A percentile compares a stretch with the other conserved stretches of the same genome.
Evolutionary conservation across 257 asterid genomes (phyloP).

Genomic region (Avicennia marina): DNA sequence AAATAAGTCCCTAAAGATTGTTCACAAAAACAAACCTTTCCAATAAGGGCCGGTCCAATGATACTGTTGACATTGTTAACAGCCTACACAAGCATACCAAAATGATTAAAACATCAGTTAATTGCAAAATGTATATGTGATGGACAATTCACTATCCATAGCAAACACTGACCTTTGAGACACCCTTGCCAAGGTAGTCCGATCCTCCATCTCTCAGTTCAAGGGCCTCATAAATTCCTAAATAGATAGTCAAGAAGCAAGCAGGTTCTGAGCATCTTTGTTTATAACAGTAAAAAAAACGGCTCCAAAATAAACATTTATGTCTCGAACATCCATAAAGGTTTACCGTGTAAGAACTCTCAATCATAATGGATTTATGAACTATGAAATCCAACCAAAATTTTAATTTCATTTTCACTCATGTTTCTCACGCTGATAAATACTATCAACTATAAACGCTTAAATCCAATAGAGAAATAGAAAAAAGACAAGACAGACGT

Average conservation of each 20-base stretch:
- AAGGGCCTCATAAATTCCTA: conserved; percentile 93
- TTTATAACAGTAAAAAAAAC: too few species aligned
- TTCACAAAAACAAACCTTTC: conserved; percentile 57
- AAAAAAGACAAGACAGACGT: background rate
- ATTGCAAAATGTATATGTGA: background rate
- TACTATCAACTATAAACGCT: background rate
- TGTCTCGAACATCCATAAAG: too few species aligned
- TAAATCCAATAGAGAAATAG: background rate
- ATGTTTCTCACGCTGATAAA: background rate
- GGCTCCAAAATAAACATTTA: too few species aligned
- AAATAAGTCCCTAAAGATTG: background rate
- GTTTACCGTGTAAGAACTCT: too few species aligned
- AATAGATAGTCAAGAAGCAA: background rate
- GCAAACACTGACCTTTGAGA: conserved; percentile 58
- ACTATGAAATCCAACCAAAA: too few species aligned
- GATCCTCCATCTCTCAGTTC: conserved; percentile 96
- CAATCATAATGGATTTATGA: too few species aligned
- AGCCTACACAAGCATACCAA: conserved; percentile 39
- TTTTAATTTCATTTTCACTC: background rate
- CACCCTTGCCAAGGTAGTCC: conserved; percentile 96
- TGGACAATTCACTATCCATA: background rate
- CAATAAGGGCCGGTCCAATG: conserved; percentile 86
- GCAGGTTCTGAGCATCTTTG: too few species aligned
- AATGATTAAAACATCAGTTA: background rate
- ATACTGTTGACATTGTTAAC: conserved; percentile 78